Percentiles rank a stretch among this genome's conserved stretches.
These are phyloP conservation scores for Lodderomyces metapsilosis DNA, from an alignment of 1,139 yeast genomes.

Conservation along the genomic window DNA sequence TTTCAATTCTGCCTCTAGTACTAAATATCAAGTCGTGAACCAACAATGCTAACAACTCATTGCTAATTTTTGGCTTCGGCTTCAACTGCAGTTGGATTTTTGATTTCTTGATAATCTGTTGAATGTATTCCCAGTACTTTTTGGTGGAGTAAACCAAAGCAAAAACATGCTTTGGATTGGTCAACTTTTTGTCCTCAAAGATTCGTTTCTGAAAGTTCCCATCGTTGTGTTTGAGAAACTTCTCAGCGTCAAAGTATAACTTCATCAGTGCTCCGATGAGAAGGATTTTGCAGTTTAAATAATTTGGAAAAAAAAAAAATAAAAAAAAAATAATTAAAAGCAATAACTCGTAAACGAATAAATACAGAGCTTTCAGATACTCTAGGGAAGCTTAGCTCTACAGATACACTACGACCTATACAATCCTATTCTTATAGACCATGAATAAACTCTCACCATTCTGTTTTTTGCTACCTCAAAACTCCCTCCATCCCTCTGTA, in stretches of 20 bases:
- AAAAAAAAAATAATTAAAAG: neutral
- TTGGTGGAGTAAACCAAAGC: slow-evolving; percentile 81
- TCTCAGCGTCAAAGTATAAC: slow-evolving; percentile 62
- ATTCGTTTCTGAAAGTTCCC: slow-evolving; percentile 66
- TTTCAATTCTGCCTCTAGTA: slow-evolving; percentile 76
- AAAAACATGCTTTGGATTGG: slow-evolving; percentile 72
- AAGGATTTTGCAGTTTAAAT: neutral
- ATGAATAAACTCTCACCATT: no score
- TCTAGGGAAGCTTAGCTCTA: no score
- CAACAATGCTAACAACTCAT: slow-evolving; percentile 56
- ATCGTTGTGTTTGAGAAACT: slow-evolving; percentile 28
- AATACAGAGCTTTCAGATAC: no score
- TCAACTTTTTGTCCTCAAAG: slow-evolving; percentile 46
- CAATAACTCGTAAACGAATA: neutral
- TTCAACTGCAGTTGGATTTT: slow-evolving; percentile 46
- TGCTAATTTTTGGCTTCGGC: slow-evolving; percentile 41
- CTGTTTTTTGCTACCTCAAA: no score
- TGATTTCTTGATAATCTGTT: slow-evolving; percentile 61
- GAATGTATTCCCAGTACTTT: slow-evolving; percentile 63
- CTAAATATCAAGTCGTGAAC: slow-evolving; percentile 81
- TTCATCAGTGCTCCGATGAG: slow-evolving; percentile 38
- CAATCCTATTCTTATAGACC: no score
- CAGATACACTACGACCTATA: no score
- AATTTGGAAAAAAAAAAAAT: neutral
- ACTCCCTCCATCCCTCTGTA: neutral